These are phyloP conservation scores for Takashimella tepidaria DNA, from an alignment of 1,284 basidiomycete species.

Conservation along the genomic window DNA sequence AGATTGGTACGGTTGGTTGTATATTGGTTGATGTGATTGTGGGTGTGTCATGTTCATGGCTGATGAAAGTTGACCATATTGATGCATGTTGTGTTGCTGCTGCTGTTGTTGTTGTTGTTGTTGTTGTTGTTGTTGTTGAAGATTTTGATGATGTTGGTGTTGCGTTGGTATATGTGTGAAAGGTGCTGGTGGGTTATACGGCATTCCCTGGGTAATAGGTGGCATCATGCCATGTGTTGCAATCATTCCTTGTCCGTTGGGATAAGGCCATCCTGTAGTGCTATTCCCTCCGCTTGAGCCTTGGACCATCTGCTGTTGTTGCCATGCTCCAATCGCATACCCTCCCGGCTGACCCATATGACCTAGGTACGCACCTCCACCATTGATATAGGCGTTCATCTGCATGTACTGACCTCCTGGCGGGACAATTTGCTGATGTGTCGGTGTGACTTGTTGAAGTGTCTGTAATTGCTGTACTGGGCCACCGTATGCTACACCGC, in stretches of 20 bases:
- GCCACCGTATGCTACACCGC: conserved; percentile 9
- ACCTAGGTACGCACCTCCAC: neutral
- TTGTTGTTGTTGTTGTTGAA: conserved; percentile 9
- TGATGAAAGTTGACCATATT: conserved; percentile 2
- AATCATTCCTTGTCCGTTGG: conserved; percentile 2
- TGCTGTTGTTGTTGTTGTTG: conserved; percentile 10
- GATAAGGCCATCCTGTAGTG: conserved; percentile 6
- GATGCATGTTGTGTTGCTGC: conserved; percentile 1
- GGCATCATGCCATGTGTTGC: conserved; percentile 22
- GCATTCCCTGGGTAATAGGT: conserved; percentile 37
- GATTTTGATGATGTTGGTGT: conserved; percentile 8
- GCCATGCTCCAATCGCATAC: neutral
- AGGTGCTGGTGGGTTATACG: conserved; percentile 13
- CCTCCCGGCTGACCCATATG: neutral
- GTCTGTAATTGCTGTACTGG: neutral
- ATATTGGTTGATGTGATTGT: conserved; percentile 1
- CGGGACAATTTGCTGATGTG: neutral
- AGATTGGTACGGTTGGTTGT: neutral
- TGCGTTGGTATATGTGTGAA: conserved; percentile 1
- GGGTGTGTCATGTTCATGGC: conserved; percentile 1
- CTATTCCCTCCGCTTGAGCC: conserved; percentile 6
- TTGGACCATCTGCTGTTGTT: conserved; percentile 7
- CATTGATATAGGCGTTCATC: conserved; percentile 4
- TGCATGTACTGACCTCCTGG: conserved; percentile 2
- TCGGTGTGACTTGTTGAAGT: neutral